These are phyloP conservation scores for Acanthamoeba lenticulata DNA, from an alignment of 208 protist genomes.

Conservation along the genomic window DNA sequence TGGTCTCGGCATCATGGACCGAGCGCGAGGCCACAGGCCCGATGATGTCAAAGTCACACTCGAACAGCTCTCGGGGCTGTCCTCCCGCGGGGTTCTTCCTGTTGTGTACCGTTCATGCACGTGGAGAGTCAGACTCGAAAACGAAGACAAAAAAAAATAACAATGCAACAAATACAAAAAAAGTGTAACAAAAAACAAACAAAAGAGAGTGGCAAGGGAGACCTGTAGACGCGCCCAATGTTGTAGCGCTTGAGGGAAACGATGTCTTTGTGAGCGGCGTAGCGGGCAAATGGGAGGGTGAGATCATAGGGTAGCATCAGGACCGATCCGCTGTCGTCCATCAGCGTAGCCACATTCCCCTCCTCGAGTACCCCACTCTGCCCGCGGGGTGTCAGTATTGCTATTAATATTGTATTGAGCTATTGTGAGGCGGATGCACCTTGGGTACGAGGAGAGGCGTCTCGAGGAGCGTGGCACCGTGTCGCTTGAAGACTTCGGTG, in stretches of 20 bases:
- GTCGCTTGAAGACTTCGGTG: constrained; percentile 52
- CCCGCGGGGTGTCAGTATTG: not conserved
- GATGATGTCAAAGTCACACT: constrained; percentile 80
- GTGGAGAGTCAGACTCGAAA: not conserved
- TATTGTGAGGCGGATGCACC: not conserved
- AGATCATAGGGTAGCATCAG: constrained; percentile 75
- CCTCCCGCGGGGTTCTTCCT: constrained; percentile 66
- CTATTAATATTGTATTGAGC: not conserved
- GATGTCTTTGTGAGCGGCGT: constrained; percentile 38
- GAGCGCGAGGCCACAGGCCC: not conserved
- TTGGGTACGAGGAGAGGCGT: constrained; percentile 76
- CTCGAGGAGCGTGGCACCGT: constrained; percentile 73
- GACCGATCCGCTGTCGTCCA: constrained; percentile 76
- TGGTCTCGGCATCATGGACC: constrained; percentile 67
- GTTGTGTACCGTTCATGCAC: not conserved
- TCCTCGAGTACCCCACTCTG: constrained; percentile 44
- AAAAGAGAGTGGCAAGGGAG: not conserved
- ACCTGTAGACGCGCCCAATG: constrained; percentile 70
- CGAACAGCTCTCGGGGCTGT: constrained; percentile 72
- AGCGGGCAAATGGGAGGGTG: constrained; percentile 79
- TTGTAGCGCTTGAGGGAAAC: constrained; percentile 56
- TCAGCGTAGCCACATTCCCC: constrained; percentile 56
- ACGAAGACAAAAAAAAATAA: not conserved
- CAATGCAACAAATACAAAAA: not conserved
- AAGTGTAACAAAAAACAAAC: not conserved